Evolutionary conservation across 176 grass and related monocot genomes (phyloP), one percentile per base, ranked within the genome.

Genomic region (Musa schizocarpa): DNA sequence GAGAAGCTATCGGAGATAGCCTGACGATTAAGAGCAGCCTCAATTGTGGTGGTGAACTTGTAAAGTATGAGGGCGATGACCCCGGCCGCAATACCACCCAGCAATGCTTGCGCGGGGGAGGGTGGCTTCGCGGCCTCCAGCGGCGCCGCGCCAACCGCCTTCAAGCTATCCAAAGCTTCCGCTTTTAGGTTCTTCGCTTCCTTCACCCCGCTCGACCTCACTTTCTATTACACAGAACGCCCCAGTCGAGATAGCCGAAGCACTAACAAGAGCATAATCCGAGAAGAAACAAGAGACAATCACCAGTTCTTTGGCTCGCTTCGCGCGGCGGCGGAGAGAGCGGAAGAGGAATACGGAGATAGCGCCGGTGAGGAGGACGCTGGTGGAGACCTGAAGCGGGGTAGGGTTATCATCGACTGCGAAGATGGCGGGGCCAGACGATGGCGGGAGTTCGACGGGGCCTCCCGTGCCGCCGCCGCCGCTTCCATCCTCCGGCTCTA

Each of bases 261-360:
- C 75, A 67, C 1, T 20, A 65, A n/a, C 52, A 71, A 9, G 27
- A 22, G 29, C 16, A 21, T 16, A 34, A 48, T 69, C 51, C 7
- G 3, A 13, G 26, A 66, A 13, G 11, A 34, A 52, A 54, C 13
- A 52, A 43, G 29, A 53, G 50, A 50, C n/a, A 48, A 66, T 11
- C 87, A 91, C 94, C 56, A 91, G 74, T 67, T 98, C 94, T 85
- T 93, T 93, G 62, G 87, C 86, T 76, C 94, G 83, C 58, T 87
- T 87, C 50, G 90, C 94, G 65, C 94, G 90, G 77, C 94, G 94
- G 43, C 94, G 94, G 52, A 98, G 88, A 69, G 94, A 81, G 66
- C 94, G 83, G 77, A 91, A 98, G 76, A 98, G 90, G 78, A 98
- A 91, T 50, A 93, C 53, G 26, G 90, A 85, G 83, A 97, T 73